These are phyloP conservation scores for Boechera retrofracta DNA, from an alignment of 345 rosid species.

Conservation along the genomic window DNA sequence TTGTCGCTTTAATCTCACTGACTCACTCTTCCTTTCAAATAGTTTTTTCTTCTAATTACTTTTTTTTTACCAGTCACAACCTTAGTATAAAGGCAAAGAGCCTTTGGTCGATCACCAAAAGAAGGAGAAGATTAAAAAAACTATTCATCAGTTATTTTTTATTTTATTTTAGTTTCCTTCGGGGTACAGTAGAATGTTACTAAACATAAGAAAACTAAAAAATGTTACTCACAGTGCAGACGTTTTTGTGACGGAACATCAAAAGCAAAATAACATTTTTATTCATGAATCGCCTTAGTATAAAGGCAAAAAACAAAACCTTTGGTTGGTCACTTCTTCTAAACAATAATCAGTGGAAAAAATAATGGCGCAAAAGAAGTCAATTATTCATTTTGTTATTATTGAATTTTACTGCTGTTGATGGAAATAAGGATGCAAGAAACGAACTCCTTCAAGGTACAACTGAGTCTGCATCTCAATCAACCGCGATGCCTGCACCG, in stretches of 20 bases:
- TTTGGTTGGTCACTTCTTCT: conserved; percentile 15
- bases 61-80: no score
- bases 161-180: background rate
- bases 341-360: conserved; percentile 8
- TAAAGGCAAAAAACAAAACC: conserved; percentile 10
- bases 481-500: conserved; percentile 78
- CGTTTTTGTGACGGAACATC: background rate
- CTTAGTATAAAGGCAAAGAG: no score
- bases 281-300: conserved; percentile 11
- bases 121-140: no score
- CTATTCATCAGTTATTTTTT: no score
- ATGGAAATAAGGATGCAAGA: conserved; percentile 74
- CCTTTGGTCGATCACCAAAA: no score
- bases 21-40: no score
- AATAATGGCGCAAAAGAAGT: background rate
- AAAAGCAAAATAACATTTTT: background rate
- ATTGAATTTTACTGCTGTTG: conserved; percentile 37
- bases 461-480: conserved; percentile 90
- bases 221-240: background rate
- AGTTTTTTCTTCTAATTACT: no score
- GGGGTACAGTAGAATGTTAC: background rate
- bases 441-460: conserved; percentile 72
- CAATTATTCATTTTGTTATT: background rate
- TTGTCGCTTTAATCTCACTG: no score
- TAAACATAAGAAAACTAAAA: background rate